Evolutionary conservation across 2,329 filamentous ascomycete species (phyloP), one percentile per base, ranked within the genome.

Genomic region (Nectriaceae sp.): DNA sequence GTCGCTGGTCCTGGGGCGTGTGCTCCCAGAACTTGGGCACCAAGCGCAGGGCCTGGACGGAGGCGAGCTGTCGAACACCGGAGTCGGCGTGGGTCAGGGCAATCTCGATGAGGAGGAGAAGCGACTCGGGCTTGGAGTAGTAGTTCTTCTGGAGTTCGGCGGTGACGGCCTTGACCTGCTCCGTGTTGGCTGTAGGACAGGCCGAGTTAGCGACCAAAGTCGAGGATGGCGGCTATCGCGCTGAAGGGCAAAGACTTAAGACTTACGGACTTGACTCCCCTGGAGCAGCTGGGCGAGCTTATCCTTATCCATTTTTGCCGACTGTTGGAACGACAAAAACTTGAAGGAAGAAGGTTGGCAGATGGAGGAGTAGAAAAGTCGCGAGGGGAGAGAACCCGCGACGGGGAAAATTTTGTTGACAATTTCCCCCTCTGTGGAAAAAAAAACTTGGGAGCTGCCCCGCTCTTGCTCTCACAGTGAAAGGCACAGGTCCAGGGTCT

Each of bases 81-180:
- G 80, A 69, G 65, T 85, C 78, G 52, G 85, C 77, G 71, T 96
- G 87, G 49, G 87, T 89, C 62, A 90, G 88, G 60, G 95, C 81
- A 64, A 97, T 85, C 73, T 97, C 90, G 60, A 97, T 83, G 54
- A 97, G 87, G 63, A 89, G 84, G 47, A 93, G 80, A 49, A 97
- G 84, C 15, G 90, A 90, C 64, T 91, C 83, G 33, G 93, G 88
- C 60, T 90, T 83, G 64, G 84, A 86, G 77, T 96, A 97, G 79
- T 90, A 97, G 73, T 89, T 89, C 73, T 95, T 94, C 73, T 96
- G 92, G 52, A 97, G 84, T 64, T 91, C 85, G 50, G 88, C 84
- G 16, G 93, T 99, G 55, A 92, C 90, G 59, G 88, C 84, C 82
- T 97, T 95, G 71, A 96, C 86, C 73, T 86, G 85, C 61, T 89